Percentiles rank a stretch among this genome's conserved stretches.
phyloP scores from a whole-genome alignment of 2,329 filamentous ascomycete genomes.

The Monosporascus sp. region DNA sequence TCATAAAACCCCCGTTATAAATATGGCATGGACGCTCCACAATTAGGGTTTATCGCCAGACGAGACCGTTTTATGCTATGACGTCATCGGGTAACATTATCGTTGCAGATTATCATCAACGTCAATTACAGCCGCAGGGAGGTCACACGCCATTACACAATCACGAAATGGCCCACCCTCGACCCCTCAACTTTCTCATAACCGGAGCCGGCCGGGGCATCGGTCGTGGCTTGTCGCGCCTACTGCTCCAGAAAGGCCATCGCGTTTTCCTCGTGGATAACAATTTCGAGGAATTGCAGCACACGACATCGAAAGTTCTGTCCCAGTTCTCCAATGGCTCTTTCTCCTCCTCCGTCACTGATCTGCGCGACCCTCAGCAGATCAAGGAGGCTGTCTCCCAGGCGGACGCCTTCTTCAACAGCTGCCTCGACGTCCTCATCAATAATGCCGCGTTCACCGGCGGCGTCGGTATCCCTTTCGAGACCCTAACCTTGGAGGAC shows the following conservation, averaged over 20 bases:
- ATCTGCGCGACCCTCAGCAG: constrained; percentile 4
- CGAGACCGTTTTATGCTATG: too few species aligned
- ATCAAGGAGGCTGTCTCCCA: constrained; percentile 23
- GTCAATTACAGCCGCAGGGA: too few species aligned
- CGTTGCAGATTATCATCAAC: too few species aligned
- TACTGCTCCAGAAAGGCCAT: constrained; percentile 31
- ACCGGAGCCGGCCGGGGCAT: constrained; percentile 32
- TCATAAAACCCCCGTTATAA: too few species aligned
- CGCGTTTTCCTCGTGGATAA: constrained; percentile 34
- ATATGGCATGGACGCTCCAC: too few species aligned
- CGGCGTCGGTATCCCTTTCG: constrained; percentile 24
- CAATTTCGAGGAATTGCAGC: constrained; percentile 30
- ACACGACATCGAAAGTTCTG: constrained; percentile 25
- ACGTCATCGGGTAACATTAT: too few species aligned
- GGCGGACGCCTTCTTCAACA: constrained; percentile 27
- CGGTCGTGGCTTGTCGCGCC: constrained; percentile 29
- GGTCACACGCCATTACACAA: neutral
- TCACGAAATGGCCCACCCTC: neutral
- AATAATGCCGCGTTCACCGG: constrained; percentile 36
- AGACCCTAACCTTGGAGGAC: constrained; percentile 22
- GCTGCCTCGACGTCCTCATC: constrained; percentile 33
- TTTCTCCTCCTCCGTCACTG: constrained; percentile 2
- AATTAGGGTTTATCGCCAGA: too few species aligned
- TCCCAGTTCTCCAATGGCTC: constrained; percentile 27
- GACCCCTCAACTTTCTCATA: constrained; percentile 25